Evolutionary conservation across 257 asterid genomes (phyloP).

Genomic region (Solanum arcanum): DNA sequence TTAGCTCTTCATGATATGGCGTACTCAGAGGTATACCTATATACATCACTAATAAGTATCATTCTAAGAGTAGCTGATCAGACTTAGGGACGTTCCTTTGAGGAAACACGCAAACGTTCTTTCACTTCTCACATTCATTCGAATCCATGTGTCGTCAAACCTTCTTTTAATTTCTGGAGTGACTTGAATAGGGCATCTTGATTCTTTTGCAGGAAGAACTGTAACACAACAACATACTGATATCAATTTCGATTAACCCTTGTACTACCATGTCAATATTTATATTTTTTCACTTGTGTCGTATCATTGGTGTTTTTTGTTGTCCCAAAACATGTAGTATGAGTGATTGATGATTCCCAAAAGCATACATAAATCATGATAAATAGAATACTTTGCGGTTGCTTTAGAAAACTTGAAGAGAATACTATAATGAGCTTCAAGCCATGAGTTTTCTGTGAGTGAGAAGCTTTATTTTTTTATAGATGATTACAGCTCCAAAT

Average conservation of each 20-base stretch:
- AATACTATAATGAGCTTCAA: too few species aligned
- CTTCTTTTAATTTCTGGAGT: slow-evolving; percentile 69
- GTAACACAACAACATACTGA: neutral
- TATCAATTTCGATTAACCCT: too few species aligned
- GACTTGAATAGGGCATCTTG: slow-evolving; percentile 52
- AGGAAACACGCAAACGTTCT: neutral
- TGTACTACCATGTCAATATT: too few species aligned
- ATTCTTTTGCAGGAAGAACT: slow-evolving; percentile 42
- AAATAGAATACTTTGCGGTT: too few species aligned
- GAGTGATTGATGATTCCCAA: too few species aligned
- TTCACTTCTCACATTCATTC: neutral
- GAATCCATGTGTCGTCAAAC: slow-evolving; percentile 1
- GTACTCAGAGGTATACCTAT: slow-evolving; percentile 51
- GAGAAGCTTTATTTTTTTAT: neutral
- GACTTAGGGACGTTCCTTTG: neutral
- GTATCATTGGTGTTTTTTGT: too few species aligned
- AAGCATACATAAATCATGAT: too few species aligned
- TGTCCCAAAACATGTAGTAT: too few species aligned
- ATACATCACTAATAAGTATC: neutral
- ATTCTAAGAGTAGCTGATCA: neutral
- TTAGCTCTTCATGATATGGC: slow-evolving; percentile 93
- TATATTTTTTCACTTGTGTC: too few species aligned
- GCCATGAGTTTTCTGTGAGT: too few species aligned
- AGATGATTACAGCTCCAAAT: neutral
- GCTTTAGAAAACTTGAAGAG: too few species aligned